Percentiles rank a stretch among this genome's conserved stretches.
These are phyloP conservation scores for Candida neerlandica DNA, from an alignment of 1,139 yeast genomes.

Conservation along the genomic window DNA sequence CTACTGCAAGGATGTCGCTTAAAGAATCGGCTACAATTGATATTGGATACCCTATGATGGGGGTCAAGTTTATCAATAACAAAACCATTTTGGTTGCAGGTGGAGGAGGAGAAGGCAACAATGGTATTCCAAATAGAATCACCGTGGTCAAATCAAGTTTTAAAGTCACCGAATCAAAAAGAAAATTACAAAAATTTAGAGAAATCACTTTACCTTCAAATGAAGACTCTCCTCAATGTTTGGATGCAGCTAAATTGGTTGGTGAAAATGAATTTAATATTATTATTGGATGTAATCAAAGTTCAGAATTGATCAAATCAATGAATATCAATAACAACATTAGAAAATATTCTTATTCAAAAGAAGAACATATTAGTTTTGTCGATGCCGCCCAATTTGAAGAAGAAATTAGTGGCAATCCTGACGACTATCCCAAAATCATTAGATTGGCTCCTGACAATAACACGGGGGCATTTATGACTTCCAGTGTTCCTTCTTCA, in stretches of 20 bases:
- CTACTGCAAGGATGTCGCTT: constrained; percentile 27
- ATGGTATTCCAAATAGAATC: constrained; percentile 85
- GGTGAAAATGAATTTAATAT: constrained; percentile 39
- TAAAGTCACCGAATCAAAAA: constrained; percentile 49
- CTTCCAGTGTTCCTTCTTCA: constrained; percentile 61
- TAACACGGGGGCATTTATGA: constrained; percentile 61
- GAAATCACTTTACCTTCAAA: constrained; percentile 62
- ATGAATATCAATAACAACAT: constrained; percentile 72
- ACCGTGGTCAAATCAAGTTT: constrained; percentile 68
- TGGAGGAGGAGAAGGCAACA: constrained; percentile 92
- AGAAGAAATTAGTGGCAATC: constrained; percentile 31
- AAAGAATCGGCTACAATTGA: constrained; percentile 47
- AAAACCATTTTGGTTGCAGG: constrained; percentile 75
- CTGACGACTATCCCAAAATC: constrained; percentile 62
- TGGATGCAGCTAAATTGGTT: constrained; percentile 48
- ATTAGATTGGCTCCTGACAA: constrained; percentile 56
- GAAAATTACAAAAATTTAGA: constrained; percentile 60
- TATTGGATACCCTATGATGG: constrained; percentile 81
- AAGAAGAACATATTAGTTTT: constrained; percentile 62
- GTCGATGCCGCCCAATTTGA: constrained; percentile 61
- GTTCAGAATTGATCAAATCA: constrained; percentile 52
- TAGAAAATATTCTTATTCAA: constrained; percentile 59
- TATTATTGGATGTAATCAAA: constrained; percentile 76
- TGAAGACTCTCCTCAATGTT: constrained; percentile 76
- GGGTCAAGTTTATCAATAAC: constrained; percentile 68